These are phyloP conservation scores for Cupressus sempervirens DNA, from an alignment of 75 land plant species.

Conservation along the genomic window DNA sequence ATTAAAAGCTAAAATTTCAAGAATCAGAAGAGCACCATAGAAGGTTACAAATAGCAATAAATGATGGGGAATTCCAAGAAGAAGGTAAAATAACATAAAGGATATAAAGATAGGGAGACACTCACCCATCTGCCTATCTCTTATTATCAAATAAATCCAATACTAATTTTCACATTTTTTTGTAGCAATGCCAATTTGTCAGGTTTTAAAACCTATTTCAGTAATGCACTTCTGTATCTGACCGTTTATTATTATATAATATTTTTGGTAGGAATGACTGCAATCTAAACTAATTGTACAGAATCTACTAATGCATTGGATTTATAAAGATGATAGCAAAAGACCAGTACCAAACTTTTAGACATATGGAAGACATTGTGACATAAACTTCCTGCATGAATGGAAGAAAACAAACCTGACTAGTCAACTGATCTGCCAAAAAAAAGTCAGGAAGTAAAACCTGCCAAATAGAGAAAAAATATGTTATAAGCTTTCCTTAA, in stretches of 20 bases:
- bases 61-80: no score
- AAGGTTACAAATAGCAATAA: no score
- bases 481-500: constrained; percentile 51
- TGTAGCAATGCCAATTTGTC: background rate
- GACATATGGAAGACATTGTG: background rate
- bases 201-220: background rate
- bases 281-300: background rate
- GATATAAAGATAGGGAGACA: no score
- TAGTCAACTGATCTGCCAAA: constrained; percentile 94
- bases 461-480: constrained; percentile 49
- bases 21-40: no score
- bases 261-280: background rate
- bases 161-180: no score
- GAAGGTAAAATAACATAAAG: no score
- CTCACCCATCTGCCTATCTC: no score
- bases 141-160: no score
- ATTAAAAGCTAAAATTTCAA: no score
- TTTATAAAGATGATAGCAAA: no score
- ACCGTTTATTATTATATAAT: no score
- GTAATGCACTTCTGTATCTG: no score
- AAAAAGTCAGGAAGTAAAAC: constrained; percentile 88
- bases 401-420: constrained; percentile 60
- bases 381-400: background rate
- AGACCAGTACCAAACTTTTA: constrained; percentile 4
- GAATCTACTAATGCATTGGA: background rate